Base-by-base conservation (phyloP, 805 yeast genomes). In the Ogataea paraovalis region DNA sequence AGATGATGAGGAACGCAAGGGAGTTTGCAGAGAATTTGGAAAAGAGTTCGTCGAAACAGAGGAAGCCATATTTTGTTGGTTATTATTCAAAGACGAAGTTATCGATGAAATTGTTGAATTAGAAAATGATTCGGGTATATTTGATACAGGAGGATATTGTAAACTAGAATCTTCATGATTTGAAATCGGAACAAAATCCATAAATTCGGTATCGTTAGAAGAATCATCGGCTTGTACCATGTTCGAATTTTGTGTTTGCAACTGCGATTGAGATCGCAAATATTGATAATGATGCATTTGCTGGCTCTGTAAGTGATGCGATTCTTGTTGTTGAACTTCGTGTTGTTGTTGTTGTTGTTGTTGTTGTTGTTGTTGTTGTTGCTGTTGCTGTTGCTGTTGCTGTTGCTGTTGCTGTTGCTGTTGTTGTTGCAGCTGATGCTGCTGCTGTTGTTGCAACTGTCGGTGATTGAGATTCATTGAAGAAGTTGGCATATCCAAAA, bases 51-150 rank as follows among this genome's bases (percentile, higher is more conserved):
- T 52, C 30, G 60, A 56, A 9, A 46, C 41, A 10, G 57, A 53
- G 2, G 58, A 50, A 21, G 55, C 48, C 38, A 51, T 37, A 22
- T 39, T 23, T 8, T 39, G 43, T 21, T 49, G 39, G 16, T 47
- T 38, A 43, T 42, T 28, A 14, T 30, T 30, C n/a, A 30, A 14
- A 4, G 49, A 46, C 0, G 69, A 62, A 21, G 61, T 64, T 36
- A 52, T 51, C 1, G 73, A 67, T 3, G 68, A 64, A 5, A 68
- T 47, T 2, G 68, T 63, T 41, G 66, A 62, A 44, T 58, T 62
- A 12, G 73, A 66, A 16, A 55, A 55, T 2, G 73, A 68, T 45
- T 64, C 66, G 3, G 61, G 53, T n/a, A 62, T 49, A 9, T 52
- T 53, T 20, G 50, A 50, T 14, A 44, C 40, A 21, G 60, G 52